These are phyloP conservation scores for Candida glaebosa DNA, from an alignment of 805 yeast species.

Conservation along the genomic window DNA sequence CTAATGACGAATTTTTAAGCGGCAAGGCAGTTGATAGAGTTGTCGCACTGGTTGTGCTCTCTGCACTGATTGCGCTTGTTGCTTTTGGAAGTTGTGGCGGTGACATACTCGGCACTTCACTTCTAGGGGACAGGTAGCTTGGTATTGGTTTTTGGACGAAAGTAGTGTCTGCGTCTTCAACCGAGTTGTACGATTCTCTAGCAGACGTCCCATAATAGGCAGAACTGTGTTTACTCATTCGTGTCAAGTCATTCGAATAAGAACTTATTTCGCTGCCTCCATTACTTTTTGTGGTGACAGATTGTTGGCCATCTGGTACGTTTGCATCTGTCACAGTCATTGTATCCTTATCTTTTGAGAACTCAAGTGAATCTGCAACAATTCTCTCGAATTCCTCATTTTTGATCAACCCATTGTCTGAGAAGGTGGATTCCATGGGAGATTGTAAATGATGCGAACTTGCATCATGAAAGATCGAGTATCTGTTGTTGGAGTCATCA, in stretches of 20 bases:
- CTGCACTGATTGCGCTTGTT: too few species aligned
- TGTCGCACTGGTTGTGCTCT: too few species aligned
- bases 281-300: background rate
- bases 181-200: background rate
- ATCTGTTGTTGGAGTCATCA: background rate
- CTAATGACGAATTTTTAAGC: background rate
- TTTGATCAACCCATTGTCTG: background rate
- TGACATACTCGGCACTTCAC: background rate
- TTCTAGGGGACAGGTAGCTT: background rate
- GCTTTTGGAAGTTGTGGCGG: constrained; percentile 1
- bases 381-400: background rate
- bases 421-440: background rate
- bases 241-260: background rate
- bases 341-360: background rate
- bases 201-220: background rate
- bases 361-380: background rate
- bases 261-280: background rate
- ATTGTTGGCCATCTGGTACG: background rate
- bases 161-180: background rate
- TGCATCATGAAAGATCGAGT: constrained; percentile 1
- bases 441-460: background rate
- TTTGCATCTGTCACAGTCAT: background rate
- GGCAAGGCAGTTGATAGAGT: too few species aligned
- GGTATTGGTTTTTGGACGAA: background rate
- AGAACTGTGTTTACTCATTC: background rate